Conservation (phyloP, 1,139 yeast species). For the Saccharomyces hybrid region DNA sequence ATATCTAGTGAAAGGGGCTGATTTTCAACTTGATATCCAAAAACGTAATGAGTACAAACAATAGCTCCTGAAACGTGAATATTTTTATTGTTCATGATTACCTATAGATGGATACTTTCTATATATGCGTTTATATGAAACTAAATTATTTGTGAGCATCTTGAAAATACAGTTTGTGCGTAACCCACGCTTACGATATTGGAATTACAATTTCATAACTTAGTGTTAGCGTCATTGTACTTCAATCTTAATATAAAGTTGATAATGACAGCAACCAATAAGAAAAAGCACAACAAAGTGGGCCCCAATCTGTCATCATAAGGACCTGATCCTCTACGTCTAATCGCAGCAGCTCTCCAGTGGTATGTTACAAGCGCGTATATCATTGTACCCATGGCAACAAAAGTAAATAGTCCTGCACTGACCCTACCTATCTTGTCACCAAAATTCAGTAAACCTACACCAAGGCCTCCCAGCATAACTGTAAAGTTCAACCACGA, state of each 20-base stretch:
- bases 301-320: conserved; percentile 98
- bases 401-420: conserved; percentile 87
- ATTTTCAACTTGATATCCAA: not conserved
- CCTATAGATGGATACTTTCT: not conserved
- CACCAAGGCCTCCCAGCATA: conserved; percentile 91
- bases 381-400: conserved; percentile 95
- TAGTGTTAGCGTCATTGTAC: conserved; percentile 11
- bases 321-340: conserved; percentile 96
- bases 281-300: conserved; percentile 92
- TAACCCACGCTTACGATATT: not conserved
- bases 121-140: not conserved
- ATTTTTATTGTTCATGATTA: not conserved
- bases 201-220: not conserved
- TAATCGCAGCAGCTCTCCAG: conserved; percentile 98
- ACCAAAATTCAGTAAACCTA: conserved; percentile 92
- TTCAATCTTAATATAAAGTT: conserved; percentile 82
- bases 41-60: not conserved
- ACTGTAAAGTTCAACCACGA: conserved; percentile 98
- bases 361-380: conserved; percentile 93
- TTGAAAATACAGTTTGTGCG: not conserved
- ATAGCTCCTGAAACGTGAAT: not conserved
- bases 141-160: not conserved
- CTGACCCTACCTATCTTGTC: conserved; percentile 87
- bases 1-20: not conserved
- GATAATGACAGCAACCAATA: conserved; percentile 84